Evolutionary conservation across 257 asterid genomes (phyloP).

Genomic region (Ligustrum vulgare): DNA sequence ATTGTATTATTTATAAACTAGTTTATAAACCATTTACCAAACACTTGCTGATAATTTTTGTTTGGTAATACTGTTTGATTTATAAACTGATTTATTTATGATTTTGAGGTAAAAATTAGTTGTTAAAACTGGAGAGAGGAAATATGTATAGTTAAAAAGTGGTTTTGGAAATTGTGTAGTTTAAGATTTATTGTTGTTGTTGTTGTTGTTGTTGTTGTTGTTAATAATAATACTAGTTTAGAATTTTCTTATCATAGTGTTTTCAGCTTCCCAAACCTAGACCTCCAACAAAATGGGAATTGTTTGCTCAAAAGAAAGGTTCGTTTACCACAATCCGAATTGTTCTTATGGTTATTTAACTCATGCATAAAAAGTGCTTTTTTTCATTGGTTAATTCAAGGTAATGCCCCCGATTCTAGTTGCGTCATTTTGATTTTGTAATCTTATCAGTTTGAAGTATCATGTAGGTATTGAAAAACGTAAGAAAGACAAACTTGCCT

Average conservation of each 20-base stretch:
- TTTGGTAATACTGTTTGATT: too few relatives aligned
- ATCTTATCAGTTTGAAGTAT: slow-evolving; percentile 15
- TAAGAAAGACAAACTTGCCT: slow-evolving; percentile 74
- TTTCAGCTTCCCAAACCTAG: slow-evolving; percentile 85
- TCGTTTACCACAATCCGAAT: neutral
- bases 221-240: slow-evolving; percentile 1
- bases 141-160: too few relatives aligned
- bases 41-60: too few relatives aligned
- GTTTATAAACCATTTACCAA: too few relatives aligned
- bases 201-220: neutral
- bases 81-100: too few relatives aligned
- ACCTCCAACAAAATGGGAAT: slow-evolving; percentile 93
- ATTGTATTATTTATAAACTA: too few relatives aligned
- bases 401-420: neutral
- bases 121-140: too few relatives aligned
- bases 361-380: neutral
- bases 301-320: slow-evolving; percentile 92
- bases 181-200: too few relatives aligned
- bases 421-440: slow-evolving; percentile 7
- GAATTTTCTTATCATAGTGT: slow-evolving; percentile 12
- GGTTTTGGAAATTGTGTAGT: too few relatives aligned
- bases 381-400: slow-evolving; percentile 5
- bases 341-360: neutral
- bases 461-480: slow-evolving; percentile 62
- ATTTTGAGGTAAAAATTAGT: too few relatives aligned